Evolutionary conservation across 805 yeast genomes (phyloP).

Genomic region (Myxozyma sirexii): DNA sequence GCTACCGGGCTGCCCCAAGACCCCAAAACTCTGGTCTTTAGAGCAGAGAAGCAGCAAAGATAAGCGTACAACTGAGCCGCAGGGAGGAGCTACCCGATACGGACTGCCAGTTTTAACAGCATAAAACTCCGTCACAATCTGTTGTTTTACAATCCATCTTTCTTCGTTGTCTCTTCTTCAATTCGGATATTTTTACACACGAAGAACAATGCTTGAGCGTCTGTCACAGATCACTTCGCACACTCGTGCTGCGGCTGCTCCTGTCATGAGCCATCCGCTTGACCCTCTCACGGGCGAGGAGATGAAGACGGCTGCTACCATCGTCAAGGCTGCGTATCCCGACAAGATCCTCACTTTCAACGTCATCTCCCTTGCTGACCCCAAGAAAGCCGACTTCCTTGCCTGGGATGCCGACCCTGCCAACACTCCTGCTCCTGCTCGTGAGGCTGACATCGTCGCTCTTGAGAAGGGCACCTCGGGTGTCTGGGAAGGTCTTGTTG

Average conservation of each 20-base stretch:
- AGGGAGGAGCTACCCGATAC: slow-evolving; percentile 14
- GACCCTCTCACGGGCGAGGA: slow-evolving; percentile 71
- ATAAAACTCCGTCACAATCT: slow-evolving; percentile 3
- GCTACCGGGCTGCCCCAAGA: neutral
- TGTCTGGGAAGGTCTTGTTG: slow-evolving; percentile 71
- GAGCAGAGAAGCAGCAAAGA: slow-evolving; percentile 1
- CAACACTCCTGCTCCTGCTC: slow-evolving; percentile 60
- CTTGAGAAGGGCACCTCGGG: slow-evolving; percentile 59
- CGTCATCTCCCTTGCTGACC: slow-evolving; percentile 72
- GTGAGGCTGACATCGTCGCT: slow-evolving; percentile 68
- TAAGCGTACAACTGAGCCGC: slow-evolving; percentile 4
- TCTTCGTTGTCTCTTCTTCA: neutral
- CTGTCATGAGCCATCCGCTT: slow-evolving; percentile 23
- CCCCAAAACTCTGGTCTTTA: neutral
- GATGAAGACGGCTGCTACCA: slow-evolving; percentile 58
- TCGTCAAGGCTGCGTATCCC: slow-evolving; percentile 54
- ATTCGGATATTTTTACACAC: neutral
- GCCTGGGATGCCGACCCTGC: slow-evolving; percentile 58
- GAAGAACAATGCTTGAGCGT: slow-evolving; percentile 26
- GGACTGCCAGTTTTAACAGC: neutral
- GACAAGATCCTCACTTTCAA: slow-evolving; percentile 56
- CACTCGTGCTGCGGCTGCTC: slow-evolving; percentile 24
- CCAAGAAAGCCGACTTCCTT: slow-evolving; percentile 62
- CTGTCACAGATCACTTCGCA: slow-evolving; percentile 32
- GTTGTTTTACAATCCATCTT: neutral